Evolutionary conservation across 768 basidiomycete species (phyloP).

Genomic region (Suillus sp.): DNA sequence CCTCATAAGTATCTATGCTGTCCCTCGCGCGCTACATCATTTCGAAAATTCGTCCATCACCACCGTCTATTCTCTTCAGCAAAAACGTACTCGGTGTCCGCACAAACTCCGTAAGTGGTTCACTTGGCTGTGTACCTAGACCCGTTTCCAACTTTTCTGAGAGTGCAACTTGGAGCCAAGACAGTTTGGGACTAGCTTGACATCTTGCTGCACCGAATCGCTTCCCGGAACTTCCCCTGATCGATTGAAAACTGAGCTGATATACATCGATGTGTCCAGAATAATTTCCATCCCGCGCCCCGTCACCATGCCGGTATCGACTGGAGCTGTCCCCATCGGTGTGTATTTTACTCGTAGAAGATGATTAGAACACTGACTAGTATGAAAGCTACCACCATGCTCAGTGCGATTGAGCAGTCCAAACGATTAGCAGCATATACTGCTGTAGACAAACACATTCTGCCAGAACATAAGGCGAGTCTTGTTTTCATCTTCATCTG

Average conservation of each 20-base stretch:
- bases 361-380: slow-evolving; percentile 6
- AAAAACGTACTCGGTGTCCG: slow-evolving; percentile 18
- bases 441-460: slow-evolving; percentile 89
- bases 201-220: not conserved
- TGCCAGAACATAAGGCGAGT: slow-evolving; percentile 77
- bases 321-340: slow-evolving; percentile 14
- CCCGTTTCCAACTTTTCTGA: not conserved
- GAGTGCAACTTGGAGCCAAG: slow-evolving; percentile 5
- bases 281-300: slow-evolving; percentile 12
- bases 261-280: slow-evolving; percentile 16
- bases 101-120: slow-evolving; percentile 23
- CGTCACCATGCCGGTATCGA: slow-evolving; percentile 15
- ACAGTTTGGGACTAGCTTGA: slow-evolving; percentile 6
- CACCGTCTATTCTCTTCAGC: slow-evolving; percentile 12
- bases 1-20: slow-evolving; percentile 10
- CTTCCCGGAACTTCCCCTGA: slow-evolving; percentile 6
- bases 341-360: slow-evolving; percentile 4
- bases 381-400: slow-evolving; percentile 15
- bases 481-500: not conserved
- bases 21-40: slow-evolving; percentile 11
- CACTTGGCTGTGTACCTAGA: not conserved
- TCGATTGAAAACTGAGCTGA: slow-evolving; percentile 10
- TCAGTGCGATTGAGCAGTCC: slow-evolving; percentile 69
- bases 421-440: slow-evolving; percentile 92
- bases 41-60: slow-evolving; percentile 4